phyloP scores from a whole-genome alignment of 257 asterid species.

The Jacaranda mimosifolia region DNA sequence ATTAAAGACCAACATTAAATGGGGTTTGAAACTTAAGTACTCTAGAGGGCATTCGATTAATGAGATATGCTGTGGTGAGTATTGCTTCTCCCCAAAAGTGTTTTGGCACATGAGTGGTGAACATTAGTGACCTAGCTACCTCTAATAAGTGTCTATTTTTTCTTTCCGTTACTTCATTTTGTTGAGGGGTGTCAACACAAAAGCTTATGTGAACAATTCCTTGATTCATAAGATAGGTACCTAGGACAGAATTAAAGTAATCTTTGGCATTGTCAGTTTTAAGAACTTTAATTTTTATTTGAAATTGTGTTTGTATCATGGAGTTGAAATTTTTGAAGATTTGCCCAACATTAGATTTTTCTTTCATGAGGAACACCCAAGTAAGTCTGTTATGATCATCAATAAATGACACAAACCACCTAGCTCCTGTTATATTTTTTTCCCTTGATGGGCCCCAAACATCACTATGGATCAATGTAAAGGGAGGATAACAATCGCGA shows the following conservation, averaged over 20 bases:
- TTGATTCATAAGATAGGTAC: conserved; percentile 21
- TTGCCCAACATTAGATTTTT: too few relatives aligned
- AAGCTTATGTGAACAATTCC: not conserved
- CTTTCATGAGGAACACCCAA: too few relatives aligned
- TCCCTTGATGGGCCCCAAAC: not conserved
- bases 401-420: conserved; percentile 23
- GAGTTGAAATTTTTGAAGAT: too few relatives aligned
- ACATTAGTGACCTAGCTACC: not conserved
- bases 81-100: conserved; percentile 1
- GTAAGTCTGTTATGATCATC: not conserved
- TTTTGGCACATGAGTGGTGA: not conserved
- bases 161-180: not conserved
- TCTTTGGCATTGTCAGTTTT: too few relatives aligned
- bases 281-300: too few relatives aligned
- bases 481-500: not conserved
- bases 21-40: too few relatives aligned
- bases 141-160: not conserved
- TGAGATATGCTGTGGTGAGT: too few relatives aligned
- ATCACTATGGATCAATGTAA: not conserved
- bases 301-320: too few relatives aligned
- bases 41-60: too few relatives aligned
- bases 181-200: not conserved
- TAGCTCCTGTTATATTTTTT: not conserved
- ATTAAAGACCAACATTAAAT: too few relatives aligned
- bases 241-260: too few relatives aligned